Conservation (phyloP, 2,329 filamentous ascomycete species). For the Colletotrichum navitas region DNA sequence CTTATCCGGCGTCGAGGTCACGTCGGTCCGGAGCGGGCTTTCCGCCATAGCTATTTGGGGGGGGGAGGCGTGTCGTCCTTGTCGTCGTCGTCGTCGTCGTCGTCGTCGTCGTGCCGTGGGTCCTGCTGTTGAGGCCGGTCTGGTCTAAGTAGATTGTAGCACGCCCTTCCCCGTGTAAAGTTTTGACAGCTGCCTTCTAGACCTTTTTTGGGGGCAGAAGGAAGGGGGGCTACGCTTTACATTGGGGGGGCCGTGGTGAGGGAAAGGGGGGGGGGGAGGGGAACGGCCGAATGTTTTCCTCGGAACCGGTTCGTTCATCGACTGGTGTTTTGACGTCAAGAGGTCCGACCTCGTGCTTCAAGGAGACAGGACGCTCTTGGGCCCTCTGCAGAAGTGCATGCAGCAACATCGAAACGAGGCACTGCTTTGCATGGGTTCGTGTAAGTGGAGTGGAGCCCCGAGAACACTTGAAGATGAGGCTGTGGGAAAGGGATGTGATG, state of each 20-base stretch:
- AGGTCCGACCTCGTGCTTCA: conserved; percentile 26
- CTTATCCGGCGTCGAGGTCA: conserved; percentile 1
- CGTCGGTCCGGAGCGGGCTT: conserved; percentile 1
- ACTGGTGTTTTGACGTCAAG: conserved; percentile 26
- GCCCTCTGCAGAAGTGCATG: conserved; percentile 20
- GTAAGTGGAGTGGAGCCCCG: conserved; percentile 20
- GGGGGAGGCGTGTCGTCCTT: background rate
- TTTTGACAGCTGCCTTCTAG: conserved; percentile 18
- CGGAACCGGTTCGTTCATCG: background rate
- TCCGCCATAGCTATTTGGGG: conserved; percentile 3
- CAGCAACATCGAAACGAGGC: conserved; percentile 21
- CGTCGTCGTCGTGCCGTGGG: background rate
- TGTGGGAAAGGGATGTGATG: background rate
- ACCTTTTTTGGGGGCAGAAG: background rate
- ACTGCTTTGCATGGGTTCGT: conserved; percentile 16
- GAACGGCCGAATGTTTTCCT: conserved; percentile 4
- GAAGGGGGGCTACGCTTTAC: conserved; percentile 8
- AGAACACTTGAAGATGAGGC: background rate
- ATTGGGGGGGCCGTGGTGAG: background rate
- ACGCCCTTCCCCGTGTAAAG: conserved; percentile 3
- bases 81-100: background rate
- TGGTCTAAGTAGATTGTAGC: background rate
- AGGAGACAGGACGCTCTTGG: conserved; percentile 21
- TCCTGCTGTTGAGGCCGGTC: background rate
- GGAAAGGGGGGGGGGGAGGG: background rate